Conservation (phyloP, 2,329 filamentous ascomycete species). For the Exophiala calicioides region DNA sequence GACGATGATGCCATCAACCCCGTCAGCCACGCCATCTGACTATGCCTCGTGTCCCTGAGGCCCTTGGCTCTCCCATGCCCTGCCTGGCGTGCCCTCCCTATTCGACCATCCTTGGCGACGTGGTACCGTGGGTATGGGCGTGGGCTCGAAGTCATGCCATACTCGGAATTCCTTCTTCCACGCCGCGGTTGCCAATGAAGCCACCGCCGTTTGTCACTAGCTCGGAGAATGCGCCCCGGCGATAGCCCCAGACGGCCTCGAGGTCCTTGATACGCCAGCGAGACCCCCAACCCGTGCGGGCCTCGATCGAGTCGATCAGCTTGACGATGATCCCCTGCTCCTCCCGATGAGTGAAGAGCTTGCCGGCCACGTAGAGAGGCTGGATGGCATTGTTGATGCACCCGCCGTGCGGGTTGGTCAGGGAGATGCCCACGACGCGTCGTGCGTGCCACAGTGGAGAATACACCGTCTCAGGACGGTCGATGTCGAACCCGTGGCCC, state of each 20-base stretch:
- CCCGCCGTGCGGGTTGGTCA: slow-evolving; percentile 58
- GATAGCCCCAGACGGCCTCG: slow-evolving; percentile 40
- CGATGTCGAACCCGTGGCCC: neutral
- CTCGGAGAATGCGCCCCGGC: slow-evolving; percentile 6
- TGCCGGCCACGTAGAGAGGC: slow-evolving; percentile 59
- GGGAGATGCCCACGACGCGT: slow-evolving; percentile 57
- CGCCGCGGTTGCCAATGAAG: too few relatives aligned
- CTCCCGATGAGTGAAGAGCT: slow-evolving; percentile 54
- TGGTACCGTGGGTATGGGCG: too few relatives aligned
- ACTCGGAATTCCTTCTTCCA: too few relatives aligned
- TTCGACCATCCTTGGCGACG: too few relatives aligned
- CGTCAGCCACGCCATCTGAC: neutral
- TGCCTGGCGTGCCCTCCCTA: too few relatives aligned
- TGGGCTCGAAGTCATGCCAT: too few relatives aligned
- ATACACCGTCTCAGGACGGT: neutral
- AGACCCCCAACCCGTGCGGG: slow-evolving; percentile 64
- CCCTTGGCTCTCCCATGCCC: too few relatives aligned
- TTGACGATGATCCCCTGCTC: slow-evolving; percentile 44
- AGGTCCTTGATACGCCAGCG: slow-evolving; percentile 61
- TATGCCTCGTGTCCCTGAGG: too few relatives aligned
- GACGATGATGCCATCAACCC: slow-evolving; percentile 4
- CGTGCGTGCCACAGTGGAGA: slow-evolving; percentile 57
- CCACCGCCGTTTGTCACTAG: too few relatives aligned
- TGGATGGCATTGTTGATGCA: slow-evolving; percentile 61
- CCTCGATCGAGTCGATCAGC: slow-evolving; percentile 59